Percentiles rank a stretch among this genome's conserved stretches.
Evolutionary conservation across 2,329 filamentous ascomycete genomes (phyloP).

Genomic region (Penicillium sp.): DNA sequence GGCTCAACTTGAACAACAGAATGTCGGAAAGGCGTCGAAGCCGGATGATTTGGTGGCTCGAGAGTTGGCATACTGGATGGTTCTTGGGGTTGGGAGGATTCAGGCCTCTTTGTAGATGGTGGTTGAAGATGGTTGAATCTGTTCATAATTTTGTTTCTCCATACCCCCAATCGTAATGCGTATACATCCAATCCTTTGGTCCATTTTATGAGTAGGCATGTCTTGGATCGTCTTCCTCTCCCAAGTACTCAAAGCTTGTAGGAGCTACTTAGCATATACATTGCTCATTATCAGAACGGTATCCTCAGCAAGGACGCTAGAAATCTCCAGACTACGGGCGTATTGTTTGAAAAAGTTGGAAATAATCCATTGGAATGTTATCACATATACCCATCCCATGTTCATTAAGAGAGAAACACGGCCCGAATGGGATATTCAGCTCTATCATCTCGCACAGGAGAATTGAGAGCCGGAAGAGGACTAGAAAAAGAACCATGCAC

Average conservation of each 20-base stretch:
- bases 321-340: conserved; percentile 7
- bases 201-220: not conserved
- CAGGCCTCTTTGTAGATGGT: conserved; percentile 21
- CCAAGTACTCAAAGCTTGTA: not conserved
- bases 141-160: conserved; percentile 13
- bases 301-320: not conserved
- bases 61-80: conserved; percentile 95
- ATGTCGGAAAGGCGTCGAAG: conserved; percentile 51
- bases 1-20: conserved; percentile 44
- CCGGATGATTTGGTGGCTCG: conserved; percentile 71
- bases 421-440: conserved; percentile 22
- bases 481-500: conserved; percentile 17
- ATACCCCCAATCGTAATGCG: conserved; percentile 17
- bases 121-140: conserved; percentile 4
- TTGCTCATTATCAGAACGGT: not conserved
- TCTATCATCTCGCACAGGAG: conserved; percentile 18
- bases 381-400: conserved; percentile 30
- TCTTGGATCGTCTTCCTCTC: not conserved
- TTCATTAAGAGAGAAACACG: conserved; percentile 28
- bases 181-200: conserved; percentile 6
- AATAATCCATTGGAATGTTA: conserved; percentile 31
- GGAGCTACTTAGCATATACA: not conserved
- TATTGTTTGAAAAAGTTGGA: conserved; percentile 20
- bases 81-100: conserved; percentile 86
- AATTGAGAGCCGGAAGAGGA: conserved; percentile 17